Evolutionary conservation across 805 yeast species (phyloP), one percentile per base, ranked within the genome.

Genomic region (Candida arabinofermentans): DNA sequence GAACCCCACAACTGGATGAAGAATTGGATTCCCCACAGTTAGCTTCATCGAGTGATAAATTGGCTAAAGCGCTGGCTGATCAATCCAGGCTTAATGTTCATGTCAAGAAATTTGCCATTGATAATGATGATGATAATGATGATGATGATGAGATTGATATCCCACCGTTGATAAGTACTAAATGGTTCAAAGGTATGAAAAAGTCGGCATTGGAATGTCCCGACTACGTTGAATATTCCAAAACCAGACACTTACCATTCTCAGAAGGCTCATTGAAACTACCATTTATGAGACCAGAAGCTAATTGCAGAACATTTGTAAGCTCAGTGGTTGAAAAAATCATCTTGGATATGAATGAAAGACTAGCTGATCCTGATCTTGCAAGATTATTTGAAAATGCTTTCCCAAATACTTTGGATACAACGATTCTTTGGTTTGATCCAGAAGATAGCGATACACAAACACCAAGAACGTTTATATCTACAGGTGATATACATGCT

Each of bases 401-500:
- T 34, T 72, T 87, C 43, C 96, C 96, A 6, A 88, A 88, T 58
- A 88, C 96, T 0, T 64, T 88, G 40, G 96, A 88, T 55, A 88
- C 96, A 1, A 87, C 96, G 0, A 77, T 88, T 36, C 67, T 85
- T 40, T 88, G 88, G 86, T 87, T 83, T 59, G 49, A 55, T 3
- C 50, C 59, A 14, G 53, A 50, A 12, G 39, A 48, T 17, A 38
- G 49, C 14, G 45, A 36, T 10, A 43, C 37, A 14, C 34, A 48
- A 43, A 19, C 51, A 42, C 76, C 89, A 0, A 76, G 79, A 47
- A 71, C 95, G 1, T 88, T 88, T 61, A 75, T 88, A 1, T 91
- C 87, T 24, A 88, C 96, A 0, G 96, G 96, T 8, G 96, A 88
- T 57, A 88, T 88, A 42, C 89, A 86, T 59, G 96, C 96, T 2